Base-by-base conservation (phyloP, 495 filamentous ascomycete species). In the Penicillium desertorum region DNA sequence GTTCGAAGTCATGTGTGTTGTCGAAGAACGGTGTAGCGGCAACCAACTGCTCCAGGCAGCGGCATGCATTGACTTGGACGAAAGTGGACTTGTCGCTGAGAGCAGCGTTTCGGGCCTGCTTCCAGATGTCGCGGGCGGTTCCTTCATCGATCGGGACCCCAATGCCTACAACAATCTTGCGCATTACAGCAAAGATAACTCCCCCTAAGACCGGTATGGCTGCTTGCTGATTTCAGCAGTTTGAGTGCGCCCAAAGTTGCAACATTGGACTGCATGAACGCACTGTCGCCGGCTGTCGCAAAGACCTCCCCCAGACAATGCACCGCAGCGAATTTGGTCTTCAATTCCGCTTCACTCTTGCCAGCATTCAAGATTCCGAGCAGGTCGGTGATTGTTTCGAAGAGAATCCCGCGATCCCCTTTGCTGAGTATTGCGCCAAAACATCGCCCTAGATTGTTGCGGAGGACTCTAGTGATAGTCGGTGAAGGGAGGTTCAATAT, bases 311-410 rank as follows among this genome's bases (percentile, higher is more conserved):
- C 94, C 57, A 99, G 63, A 68, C 92, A 97, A 65, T 88, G 82
- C 34, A 88, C 90, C 14, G 93, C 93, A 3, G 92, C 93, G 82
- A 96, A 91, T 69, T 89, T 92, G 19, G 78, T 79, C 63, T 78
- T 80, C 4, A 88, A 45, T 52, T 97, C 94, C 51, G 82, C 88
- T 66, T 96, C 93, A 25, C 79, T 78, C 70, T 96, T 99, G 19
- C 89, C 84, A 22, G 81, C 80, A 65, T 87, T 87, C 42, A 95
- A 66, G 42, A 96, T 85, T 16, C 74, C 83, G 3, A 92, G 79
- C 3, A 99, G 75, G 60, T 97, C 93, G 58, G 93, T 96, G 61
- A 96, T 87, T 7, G 91, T 91, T 68, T 99, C 94, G 69, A 93
- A 98, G 2, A 99, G 81, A 48, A 92, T 76, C 67, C 94, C 96